Base-by-base conservation (phyloP, 306 rosid genomes). In the Arachis hypogaea region DNA sequence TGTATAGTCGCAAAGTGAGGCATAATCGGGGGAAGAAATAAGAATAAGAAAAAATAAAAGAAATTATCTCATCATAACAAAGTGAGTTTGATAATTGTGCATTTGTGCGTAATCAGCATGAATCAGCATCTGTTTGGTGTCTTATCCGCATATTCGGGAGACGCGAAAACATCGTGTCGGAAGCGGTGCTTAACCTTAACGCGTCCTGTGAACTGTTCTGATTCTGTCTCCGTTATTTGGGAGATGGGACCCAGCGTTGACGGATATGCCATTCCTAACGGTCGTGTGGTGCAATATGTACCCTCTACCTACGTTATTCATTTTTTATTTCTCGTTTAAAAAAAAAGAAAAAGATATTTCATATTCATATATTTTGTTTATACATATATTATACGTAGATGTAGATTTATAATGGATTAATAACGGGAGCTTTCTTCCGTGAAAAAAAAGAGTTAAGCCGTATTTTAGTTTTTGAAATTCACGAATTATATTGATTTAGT, bases 61-160 rank as follows among this genome's bases (percentile, higher is more conserved):
- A 33, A 33, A 33, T 33, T 33, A 22, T 22, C 28, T 22, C 28
- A 22, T 22, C 28, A 22, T 22, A 22, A 22, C 28, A 22, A 22
- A 22, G 28, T 22, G 28, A 22, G 1, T 22, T 22, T 22, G 28
- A 22, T 22, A 14, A 12, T 14, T 54, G 38, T 54, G 4, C 82
- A 18, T 63, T 14, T 54, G 38, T 54, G 4, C 82, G 12, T 63
- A 72, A 49, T 74, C 77, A 74, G 73, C 77, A 56, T 62, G 80
- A 71, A 63, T 74, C 42, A 28, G 84, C 73, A 80, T 56, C 70
- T 11, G 38, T 4, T 45, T 45, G 2, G 7, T 45, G 49, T 60
- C 16, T 63, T 69, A 80, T 80, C 83, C 84, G 93, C 3, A 82
- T 86, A 86, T 86, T 76, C 93, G 36, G 77, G 18, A 5, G 55